Conservation (phyloP, 768 basidiomycete species). For the Hortiboletus campestris region DNA sequence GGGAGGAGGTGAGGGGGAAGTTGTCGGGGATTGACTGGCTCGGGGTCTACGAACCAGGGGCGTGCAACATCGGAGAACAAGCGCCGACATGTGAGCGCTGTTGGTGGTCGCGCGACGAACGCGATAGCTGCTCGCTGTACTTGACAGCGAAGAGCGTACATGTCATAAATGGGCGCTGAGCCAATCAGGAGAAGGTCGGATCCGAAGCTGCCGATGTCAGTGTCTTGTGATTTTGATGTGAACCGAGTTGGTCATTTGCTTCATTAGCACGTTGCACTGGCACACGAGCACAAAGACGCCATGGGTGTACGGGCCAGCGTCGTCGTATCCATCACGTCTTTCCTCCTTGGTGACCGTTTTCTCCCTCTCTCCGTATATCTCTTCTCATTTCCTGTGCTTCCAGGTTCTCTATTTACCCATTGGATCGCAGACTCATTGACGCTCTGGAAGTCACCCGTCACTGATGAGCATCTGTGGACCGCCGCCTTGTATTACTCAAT, state of each 20-base stretch:
- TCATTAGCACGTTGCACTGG: neutral
- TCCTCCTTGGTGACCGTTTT: slow-evolving; percentile 25
- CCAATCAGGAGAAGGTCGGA: slow-evolving; percentile 1
- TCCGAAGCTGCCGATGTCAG: slow-evolving; percentile 15
- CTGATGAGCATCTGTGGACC: slow-evolving; percentile 81
- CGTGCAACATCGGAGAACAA: slow-evolving; percentile 16
- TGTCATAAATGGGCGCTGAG: slow-evolving; percentile 7
- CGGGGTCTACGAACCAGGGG: slow-evolving; percentile 71
- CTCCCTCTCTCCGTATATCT: neutral
- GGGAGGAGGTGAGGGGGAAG: slow-evolving; percentile 28
- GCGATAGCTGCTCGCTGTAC: slow-evolving; percentile 4
- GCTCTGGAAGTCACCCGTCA: slow-evolving; percentile 84
- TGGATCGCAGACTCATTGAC: slow-evolving; percentile 94
- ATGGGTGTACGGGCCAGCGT: slow-evolving; percentile 75
- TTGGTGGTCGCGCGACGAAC: neutral
- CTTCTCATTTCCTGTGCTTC: neutral
- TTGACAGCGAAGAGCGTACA: slow-evolving; percentile 21
- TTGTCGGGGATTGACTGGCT: slow-evolving; percentile 20
- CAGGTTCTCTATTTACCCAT: slow-evolving; percentile 81
- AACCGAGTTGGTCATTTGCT: neutral
- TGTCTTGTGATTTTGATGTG: slow-evolving; percentile 20
- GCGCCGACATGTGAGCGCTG: neutral
- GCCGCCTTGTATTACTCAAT: slow-evolving; percentile 82
- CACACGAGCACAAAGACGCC: slow-evolving; percentile 19
- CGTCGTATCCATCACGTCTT: slow-evolving; percentile 75